phyloP scores from a whole-genome alignment of 805 yeast species.

The Hanseniaspora osmophila region DNA sequence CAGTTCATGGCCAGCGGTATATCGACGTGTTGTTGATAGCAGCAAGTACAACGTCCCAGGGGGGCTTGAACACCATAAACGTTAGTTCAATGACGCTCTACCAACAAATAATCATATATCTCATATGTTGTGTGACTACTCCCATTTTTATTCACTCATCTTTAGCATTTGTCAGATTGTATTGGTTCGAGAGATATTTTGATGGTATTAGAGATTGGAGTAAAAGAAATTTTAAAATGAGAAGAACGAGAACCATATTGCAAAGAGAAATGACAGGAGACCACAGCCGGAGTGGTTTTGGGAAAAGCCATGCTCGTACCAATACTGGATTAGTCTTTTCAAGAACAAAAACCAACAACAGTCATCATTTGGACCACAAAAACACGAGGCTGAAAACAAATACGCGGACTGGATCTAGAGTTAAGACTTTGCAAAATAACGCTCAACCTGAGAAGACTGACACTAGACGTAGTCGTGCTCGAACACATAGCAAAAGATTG shows the following conservation, averaged over 20 bases:
- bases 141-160: slow-evolving; percentile 81
- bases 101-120: slow-evolving; percentile 66
- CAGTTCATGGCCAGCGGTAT: slow-evolving; percentile 49
- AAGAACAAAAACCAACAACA: not conserved
- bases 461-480: too few species aligned
- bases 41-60: slow-evolving; percentile 73
- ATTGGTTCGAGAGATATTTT: slow-evolving; percentile 81
- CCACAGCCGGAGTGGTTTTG: not conserved
- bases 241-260: slow-evolving; percentile 40
- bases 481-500: not conserved
- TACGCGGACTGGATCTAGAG: too few species aligned
- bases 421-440: too few species aligned
- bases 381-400: slow-evolving; percentile 1
- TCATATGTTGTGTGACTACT: slow-evolving; percentile 53
- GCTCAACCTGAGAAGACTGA: too few species aligned
- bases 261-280: slow-evolving; percentile 19
- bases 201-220: slow-evolving; percentile 69
- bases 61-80: slow-evolving; percentile 77
- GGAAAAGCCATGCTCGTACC: not conserved
- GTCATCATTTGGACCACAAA: not conserved
- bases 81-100: slow-evolving; percentile 48
- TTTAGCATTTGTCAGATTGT: slow-evolving; percentile 61
- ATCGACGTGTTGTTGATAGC: slow-evolving; percentile 71
- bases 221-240: slow-evolving; percentile 65
- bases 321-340: not conserved